Conservation (phyloP, 2,329 filamentous ascomycete species). For the Venturia nashicola region DNA sequence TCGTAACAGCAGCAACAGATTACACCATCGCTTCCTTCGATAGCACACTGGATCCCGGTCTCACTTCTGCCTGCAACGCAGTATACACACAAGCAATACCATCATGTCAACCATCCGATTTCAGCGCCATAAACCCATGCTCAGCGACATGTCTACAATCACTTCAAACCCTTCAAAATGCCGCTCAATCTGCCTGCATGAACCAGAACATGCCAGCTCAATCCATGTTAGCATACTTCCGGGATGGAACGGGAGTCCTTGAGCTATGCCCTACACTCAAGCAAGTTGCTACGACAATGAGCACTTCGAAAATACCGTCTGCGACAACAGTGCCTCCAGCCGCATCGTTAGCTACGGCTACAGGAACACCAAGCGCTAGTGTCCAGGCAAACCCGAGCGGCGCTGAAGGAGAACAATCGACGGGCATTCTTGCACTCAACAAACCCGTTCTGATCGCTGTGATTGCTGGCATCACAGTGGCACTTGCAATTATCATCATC, state of each 20-base stretch:
- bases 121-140: constrained; percentile 4
- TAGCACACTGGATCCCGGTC: background rate
- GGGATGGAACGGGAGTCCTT: background rate
- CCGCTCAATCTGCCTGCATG: background rate
- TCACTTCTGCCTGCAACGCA: background rate
- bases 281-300: background rate
- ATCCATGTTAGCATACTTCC: constrained; percentile 1
- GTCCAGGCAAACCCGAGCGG: background rate
- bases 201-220: background rate
- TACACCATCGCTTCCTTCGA: constrained; percentile 4
- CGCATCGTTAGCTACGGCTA: background rate
- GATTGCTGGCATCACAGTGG: background rate
- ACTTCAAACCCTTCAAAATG: background rate
- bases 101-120: constrained; percentile 1
- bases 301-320: background rate
- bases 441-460: constrained; percentile 1
- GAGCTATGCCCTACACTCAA: background rate
- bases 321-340: background rate
- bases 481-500: background rate
- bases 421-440: background rate
- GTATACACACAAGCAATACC: background rate
- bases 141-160: background rate
- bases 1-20: background rate
- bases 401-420: background rate
- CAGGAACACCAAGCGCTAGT: background rate